phyloP scores from a whole-genome alignment of 257 asterid species.

The Plantago ovata region DNA sequence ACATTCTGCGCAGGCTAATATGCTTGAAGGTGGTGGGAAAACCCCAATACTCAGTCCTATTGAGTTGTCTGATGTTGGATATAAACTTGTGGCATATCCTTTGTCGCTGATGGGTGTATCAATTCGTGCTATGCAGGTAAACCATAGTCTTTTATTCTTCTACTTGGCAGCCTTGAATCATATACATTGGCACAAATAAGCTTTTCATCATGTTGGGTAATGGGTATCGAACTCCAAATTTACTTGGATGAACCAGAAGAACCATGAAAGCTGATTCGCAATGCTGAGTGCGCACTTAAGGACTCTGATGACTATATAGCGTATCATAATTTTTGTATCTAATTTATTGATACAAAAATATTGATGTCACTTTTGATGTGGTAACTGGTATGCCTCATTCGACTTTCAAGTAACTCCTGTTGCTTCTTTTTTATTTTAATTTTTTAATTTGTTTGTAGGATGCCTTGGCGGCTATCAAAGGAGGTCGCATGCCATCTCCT shows the following conservation, averaged over 20 bases:
- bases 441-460: slow-evolving; percentile 44
- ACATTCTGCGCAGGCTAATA: slow-evolving; percentile 62
- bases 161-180: background rate
- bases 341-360: no score
- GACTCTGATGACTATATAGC: no score
- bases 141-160: slow-evolving; percentile 8
- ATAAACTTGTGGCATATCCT: slow-evolving; percentile 88
- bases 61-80: slow-evolving; percentile 85
- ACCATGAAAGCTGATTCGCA: no score
- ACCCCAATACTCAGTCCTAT: slow-evolving; percentile 83
- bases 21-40: slow-evolving; percentile 98
- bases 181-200: background rate
- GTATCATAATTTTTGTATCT: no score
- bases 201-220: background rate
- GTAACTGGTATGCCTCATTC: no score
- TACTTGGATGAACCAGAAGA: no score
- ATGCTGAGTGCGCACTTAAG: no score
- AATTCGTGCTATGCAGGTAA: slow-evolving; percentile 91
- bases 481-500: slow-evolving; percentile 89
- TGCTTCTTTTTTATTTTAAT: slow-evolving; percentile 15
- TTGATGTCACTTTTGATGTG: no score
- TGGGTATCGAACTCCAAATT: no score
- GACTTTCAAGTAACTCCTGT: background rate
- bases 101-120: slow-evolving; percentile 87
- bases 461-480: slow-evolving; percentile 73